A percentile compares a stretch with the other conserved stretches of the same genome.
phyloP scores from a whole-genome alignment of 2,329 filamentous ascomycete genomes.

The Cordyceps pruinosa region DNA sequence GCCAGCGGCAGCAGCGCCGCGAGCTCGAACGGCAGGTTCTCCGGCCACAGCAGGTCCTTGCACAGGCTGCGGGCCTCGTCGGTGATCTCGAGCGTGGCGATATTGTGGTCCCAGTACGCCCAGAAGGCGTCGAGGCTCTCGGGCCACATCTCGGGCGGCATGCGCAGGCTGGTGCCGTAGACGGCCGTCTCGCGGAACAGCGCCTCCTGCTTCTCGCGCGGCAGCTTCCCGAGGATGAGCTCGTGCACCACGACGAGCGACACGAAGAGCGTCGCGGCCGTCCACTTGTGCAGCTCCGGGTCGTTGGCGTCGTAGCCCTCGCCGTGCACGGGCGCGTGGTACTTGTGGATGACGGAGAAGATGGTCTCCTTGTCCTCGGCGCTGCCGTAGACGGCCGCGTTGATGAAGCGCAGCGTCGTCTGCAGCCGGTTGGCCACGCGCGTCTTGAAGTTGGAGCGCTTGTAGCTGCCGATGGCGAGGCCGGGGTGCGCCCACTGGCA shows the following conservation, averaged over 20 bases:
- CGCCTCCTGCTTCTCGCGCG: conserved; percentile 19
- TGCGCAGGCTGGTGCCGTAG: conserved; percentile 23
- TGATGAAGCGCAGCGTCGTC: conserved; percentile 33
- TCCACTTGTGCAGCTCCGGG: conserved; percentile 32
- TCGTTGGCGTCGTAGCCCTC: conserved; percentile 29
- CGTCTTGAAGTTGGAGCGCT: conserved; percentile 32
- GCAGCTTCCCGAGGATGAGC: conserved; percentile 27
- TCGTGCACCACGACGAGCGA: conserved; percentile 29
- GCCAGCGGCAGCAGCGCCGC: conserved; percentile 18
- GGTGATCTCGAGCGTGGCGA: conserved; percentile 27
- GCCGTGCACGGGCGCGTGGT: conserved; percentile 27
- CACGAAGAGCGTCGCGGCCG: conserved; percentile 33
- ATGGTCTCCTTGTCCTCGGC: conserved; percentile 26
- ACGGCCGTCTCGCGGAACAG: conserved; percentile 23
- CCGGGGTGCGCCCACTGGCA: conserved; percentile 34
- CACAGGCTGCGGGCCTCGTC: conserved; percentile 22
- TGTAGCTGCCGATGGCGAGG: conserved; percentile 29
- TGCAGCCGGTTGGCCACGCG: conserved; percentile 29
- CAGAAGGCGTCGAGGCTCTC: conserved; percentile 28
- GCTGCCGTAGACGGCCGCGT: conserved; percentile 31
- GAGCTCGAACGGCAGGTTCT: conserved; percentile 18
- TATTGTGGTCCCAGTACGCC: conserved; percentile 32
- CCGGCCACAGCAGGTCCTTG: conserved; percentile 20
- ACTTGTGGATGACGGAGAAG: conserved; percentile 29
- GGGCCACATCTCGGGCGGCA: conserved; percentile 31